Conservation (phyloP, 2,329 filamentous ascomycete genomes). For the Fusarium gaditjirri region DNA sequence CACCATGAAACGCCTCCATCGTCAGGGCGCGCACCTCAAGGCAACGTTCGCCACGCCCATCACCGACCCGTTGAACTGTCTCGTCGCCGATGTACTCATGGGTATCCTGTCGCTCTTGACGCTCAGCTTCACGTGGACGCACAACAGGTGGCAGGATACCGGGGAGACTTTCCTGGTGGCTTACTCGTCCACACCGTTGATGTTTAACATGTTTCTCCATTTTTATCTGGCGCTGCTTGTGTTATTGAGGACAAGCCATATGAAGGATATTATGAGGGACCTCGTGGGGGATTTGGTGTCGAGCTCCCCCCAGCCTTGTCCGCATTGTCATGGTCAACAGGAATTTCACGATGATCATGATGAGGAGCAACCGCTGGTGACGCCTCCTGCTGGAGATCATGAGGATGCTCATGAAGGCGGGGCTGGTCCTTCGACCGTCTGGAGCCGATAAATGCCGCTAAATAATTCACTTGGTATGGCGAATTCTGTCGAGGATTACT, state of each 20-base stretch:
- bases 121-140: constrained; percentile 2
- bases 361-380: neutral
- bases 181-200: neutral
- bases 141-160: neutral
- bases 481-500: accelerated
- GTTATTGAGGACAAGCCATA: neutral
- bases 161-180: neutral
- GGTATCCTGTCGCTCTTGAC: neutral
- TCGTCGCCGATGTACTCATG: neutral
- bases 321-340: neutral
- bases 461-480: accelerated
- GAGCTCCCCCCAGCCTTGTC: neutral
- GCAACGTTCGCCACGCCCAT: neutral
- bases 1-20: neutral
- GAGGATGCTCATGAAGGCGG: neutral
- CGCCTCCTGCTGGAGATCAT: neutral
- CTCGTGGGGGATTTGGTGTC: neutral
- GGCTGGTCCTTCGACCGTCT: neutral
- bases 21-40: neutral
- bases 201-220: constrained; percentile 8
- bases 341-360: neutral
- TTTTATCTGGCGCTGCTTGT: neutral
- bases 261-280: neutral
- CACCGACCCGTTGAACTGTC: neutral
- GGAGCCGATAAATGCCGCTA: neutral